phyloP scores from a whole-genome alignment of 345 rosid genomes.

The Psidium friedrichsthalianum region DNA sequence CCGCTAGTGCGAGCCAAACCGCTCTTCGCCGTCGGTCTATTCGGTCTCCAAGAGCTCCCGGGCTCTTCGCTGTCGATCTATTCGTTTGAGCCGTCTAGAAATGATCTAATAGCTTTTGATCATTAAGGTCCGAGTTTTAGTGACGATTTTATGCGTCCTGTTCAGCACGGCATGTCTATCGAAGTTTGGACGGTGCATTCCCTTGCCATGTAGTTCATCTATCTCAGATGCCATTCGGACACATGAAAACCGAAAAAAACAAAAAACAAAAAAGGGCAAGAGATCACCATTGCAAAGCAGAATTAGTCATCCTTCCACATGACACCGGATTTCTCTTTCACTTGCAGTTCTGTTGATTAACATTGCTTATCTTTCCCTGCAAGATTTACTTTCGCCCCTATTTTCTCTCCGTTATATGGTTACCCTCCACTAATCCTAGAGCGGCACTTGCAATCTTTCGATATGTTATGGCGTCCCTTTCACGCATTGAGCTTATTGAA shows the following conservation, averaged over 20 bases:
- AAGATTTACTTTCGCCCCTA: too few species aligned
- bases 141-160: background rate
- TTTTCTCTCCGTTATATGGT: background rate
- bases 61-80: background rate
- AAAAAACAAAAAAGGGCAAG: background rate
- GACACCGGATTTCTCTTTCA: background rate
- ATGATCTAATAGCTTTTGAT: background rate
- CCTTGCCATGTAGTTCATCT: background rate
- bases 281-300: background rate
- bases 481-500: background rate
- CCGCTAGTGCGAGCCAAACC: rapidly evolving
- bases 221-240: background rate
- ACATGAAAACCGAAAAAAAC: background rate
- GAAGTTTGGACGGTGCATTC: background rate
- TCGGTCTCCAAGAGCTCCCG: background rate
- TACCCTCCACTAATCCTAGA: background rate
- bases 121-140: background rate
- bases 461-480: background rate
- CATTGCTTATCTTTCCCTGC: background rate
- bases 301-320: background rate
- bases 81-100: background rate
- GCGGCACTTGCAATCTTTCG: background rate
- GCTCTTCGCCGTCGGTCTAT: background rate
- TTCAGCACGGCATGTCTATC: background rate
- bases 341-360: background rate